These are phyloP conservation scores for Lasiosphaeris hirsuta DNA, from an alignment of 495 filamentous ascomycete species.

Conservation along the genomic window DNA sequence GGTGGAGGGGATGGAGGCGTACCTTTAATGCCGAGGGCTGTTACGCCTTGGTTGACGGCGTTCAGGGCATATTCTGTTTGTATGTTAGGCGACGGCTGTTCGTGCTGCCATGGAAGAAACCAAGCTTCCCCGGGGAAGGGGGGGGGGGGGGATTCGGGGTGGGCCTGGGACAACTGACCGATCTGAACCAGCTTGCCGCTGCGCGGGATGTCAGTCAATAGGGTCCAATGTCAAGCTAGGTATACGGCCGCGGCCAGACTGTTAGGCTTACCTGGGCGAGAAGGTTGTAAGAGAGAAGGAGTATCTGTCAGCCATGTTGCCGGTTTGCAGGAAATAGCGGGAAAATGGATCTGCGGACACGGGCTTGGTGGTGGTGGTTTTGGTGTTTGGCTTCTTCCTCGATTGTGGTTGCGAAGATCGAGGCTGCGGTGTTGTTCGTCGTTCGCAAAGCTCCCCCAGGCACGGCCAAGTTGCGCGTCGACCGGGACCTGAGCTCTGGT, in stretches of 20 bases:
- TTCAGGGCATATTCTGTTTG: conserved; percentile 93
- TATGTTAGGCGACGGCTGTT: conserved; percentile 11
- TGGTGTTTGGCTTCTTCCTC: background rate
- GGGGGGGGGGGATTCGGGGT: background rate
- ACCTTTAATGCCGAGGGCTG: conserved; percentile 98
- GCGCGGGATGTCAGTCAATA: conserved; percentile 44
- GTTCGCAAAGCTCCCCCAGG: conserved; percentile 22
- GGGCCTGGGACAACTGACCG: conserved; percentile 45
- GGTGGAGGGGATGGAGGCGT: conserved; percentile 17
- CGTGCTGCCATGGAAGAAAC: too few species aligned
- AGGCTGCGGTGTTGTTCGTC: conserved; percentile 20
- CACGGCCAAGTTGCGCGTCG: conserved; percentile 38
- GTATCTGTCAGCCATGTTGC: conserved; percentile 92
- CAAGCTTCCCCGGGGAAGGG: background rate
- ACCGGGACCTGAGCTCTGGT: conserved; percentile 14
- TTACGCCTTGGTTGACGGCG: conserved; percentile 98
- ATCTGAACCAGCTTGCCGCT: conserved; percentile 93
- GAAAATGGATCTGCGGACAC: background rate
- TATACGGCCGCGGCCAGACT: background rate
- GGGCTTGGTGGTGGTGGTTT: background rate
- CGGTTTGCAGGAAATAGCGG: background rate
- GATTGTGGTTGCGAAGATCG: conserved; percentile 4
- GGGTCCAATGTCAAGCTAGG: background rate
- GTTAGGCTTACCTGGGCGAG: conserved; percentile 83
- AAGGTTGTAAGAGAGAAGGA: conserved; percentile 99